Conservation (phyloP, 2,329 filamentous ascomycete genomes). For the Aphanoascus verrucosus region DNA sequence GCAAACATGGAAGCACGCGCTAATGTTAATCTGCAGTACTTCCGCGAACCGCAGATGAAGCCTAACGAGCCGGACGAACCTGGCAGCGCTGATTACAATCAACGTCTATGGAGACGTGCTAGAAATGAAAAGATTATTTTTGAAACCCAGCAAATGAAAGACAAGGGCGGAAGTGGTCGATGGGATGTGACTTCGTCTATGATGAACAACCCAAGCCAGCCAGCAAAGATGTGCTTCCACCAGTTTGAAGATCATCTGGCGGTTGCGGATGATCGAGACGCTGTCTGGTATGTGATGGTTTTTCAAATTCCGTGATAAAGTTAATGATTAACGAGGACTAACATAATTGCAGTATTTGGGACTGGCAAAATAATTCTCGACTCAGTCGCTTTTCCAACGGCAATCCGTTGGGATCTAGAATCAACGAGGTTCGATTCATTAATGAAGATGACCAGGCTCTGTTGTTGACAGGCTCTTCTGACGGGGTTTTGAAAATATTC, state of each 20-base stretch:
- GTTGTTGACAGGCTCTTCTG: slow-evolving; percentile 87
- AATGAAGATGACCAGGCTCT: slow-evolving; percentile 96
- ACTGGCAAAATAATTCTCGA: slow-evolving; percentile 69
- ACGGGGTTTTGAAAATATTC: slow-evolving; percentile 88
- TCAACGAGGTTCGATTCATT: slow-evolving; percentile 93
- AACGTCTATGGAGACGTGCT: slow-evolving; percentile 80
- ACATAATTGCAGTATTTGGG: slow-evolving; percentile 56
- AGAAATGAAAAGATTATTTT: slow-evolving; percentile 87
- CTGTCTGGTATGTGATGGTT: slow-evolving; percentile 50
- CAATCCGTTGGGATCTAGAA: slow-evolving; percentile 80
- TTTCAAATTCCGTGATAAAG: slow-evolving; percentile 11
- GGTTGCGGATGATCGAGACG: slow-evolving; percentile 86
- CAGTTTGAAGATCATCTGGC: slow-evolving; percentile 95
- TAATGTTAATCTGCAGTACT: slow-evolving; percentile 52
- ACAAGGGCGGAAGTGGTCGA: slow-evolving; percentile 68
- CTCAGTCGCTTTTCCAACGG: slow-evolving; percentile 86
- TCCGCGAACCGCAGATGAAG: slow-evolving; percentile 97
- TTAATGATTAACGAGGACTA: slow-evolving; percentile 12
- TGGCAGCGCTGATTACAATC: slow-evolving; percentile 91
- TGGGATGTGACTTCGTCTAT: slow-evolving; percentile 79
- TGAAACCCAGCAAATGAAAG: slow-evolving; percentile 88
- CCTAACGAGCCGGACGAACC: slow-evolving; percentile 91
- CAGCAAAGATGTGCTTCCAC: slow-evolving; percentile 88
- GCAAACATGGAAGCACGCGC: neutral
- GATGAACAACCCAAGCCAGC: slow-evolving; percentile 81